These are phyloP conservation scores for Boletus vinaceobasis DNA, from an alignment of 768 basidiomycete genomes.

Conservation along the genomic window DNA sequence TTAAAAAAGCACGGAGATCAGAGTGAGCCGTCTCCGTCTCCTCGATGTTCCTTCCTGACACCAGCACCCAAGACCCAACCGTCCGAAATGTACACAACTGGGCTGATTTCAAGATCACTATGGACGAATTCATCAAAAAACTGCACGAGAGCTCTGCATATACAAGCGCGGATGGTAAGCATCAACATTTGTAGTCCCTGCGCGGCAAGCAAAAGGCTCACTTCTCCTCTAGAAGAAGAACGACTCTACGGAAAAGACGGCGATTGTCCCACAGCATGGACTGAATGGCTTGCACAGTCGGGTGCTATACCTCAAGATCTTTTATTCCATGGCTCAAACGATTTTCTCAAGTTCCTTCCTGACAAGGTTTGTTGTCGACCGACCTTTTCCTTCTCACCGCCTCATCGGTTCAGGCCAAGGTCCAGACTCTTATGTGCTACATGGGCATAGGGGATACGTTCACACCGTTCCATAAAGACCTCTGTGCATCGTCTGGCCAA, in stretches of 20 bases:
- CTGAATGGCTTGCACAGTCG: conserved; percentile 49
- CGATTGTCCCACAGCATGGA: conserved; percentile 65
- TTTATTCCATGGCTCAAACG: conserved; percentile 50
- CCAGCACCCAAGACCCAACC: conserved; percentile 42
- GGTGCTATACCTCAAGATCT: conserved; percentile 51
- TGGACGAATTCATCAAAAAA: conserved; percentile 51
- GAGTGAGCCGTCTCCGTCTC: conserved; percentile 13
- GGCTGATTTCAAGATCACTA: conserved; percentile 47
- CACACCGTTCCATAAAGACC: conserved; percentile 83
- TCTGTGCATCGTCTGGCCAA: conserved; percentile 80
- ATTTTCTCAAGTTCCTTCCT: conserved; percentile 58
- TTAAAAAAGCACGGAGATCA: conserved; percentile 37
- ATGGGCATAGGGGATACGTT: conserved; percentile 79
- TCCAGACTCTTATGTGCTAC: conserved; percentile 86
- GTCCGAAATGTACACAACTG: conserved; percentile 64
- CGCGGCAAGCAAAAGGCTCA: not conserved
- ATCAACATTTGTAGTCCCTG: not conserved
- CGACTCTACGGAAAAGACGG: conserved; percentile 78
- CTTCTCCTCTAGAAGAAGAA: conserved; percentile 43
- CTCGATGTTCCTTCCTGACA: conserved; percentile 5
- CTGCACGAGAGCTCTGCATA: conserved; percentile 37
- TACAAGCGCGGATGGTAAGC: conserved; percentile 39
- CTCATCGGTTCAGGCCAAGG: conserved; percentile 42
- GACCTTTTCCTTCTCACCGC: not conserved
- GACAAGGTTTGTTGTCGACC: conserved; percentile 39